These are phyloP conservation scores for Trametes villosa DNA, from an alignment of 768 basidiomycete species.

Conservation along the genomic window DNA sequence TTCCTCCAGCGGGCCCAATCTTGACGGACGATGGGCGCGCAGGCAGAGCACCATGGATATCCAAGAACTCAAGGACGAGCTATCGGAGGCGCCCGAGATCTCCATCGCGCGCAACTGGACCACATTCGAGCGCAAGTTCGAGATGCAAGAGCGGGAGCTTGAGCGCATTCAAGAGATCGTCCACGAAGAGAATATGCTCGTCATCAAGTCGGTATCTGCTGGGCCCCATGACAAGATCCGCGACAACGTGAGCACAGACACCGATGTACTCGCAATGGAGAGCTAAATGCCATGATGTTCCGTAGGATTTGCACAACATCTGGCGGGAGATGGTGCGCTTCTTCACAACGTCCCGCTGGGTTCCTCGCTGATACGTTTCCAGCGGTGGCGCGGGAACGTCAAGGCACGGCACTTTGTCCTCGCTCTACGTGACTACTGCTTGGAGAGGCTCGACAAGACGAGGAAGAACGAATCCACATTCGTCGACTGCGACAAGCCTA, in stretches of 20 bases:
- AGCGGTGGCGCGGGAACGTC: slow-evolving; percentile 59
- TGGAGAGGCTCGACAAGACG: slow-evolving; percentile 27
- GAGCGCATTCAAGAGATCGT: slow-evolving; percentile 34
- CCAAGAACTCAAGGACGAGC: slow-evolving; percentile 10
- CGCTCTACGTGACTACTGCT: slow-evolving; percentile 43
- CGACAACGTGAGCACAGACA: slow-evolving; percentile 37
- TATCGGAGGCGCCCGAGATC: slow-evolving; percentile 26
- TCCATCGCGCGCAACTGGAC: slow-evolving; percentile 45
- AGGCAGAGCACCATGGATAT: slow-evolving; percentile 5
- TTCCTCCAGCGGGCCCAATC: neutral
- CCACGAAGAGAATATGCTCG: slow-evolving; percentile 40
- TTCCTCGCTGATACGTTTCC: neutral
- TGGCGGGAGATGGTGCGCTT: slow-evolving; percentile 57
- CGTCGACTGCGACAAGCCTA: slow-evolving; percentile 6
- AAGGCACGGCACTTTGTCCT: slow-evolving; percentile 56
- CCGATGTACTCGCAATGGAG: neutral
- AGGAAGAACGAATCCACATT: slow-evolving; percentile 12
- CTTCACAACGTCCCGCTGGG: neutral
- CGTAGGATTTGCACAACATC: slow-evolving; percentile 49
- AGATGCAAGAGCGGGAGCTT: slow-evolving; percentile 48
- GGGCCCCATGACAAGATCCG: slow-evolving; percentile 51
- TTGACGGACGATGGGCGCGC: neutral
- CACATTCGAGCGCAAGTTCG: slow-evolving; percentile 51
- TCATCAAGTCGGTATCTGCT: slow-evolving; percentile 44
- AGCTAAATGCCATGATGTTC: neutral